These are phyloP conservation scores for Friedmanniomyces simplex DNA, from an alignment of 495 filamentous ascomycete genomes.

Conservation along the genomic window DNA sequence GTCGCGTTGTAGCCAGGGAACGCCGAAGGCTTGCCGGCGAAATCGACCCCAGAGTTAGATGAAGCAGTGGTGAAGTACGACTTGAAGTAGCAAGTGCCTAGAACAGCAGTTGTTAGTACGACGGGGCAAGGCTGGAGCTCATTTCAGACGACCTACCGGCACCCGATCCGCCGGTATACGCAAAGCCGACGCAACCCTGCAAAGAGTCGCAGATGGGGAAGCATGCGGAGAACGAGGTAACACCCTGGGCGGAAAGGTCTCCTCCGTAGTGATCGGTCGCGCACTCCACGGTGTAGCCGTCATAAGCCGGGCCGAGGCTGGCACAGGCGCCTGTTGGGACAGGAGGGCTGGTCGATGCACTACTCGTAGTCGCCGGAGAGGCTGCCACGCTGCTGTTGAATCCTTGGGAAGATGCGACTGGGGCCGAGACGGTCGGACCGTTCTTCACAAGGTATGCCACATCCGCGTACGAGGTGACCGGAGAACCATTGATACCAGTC, in stretches of 20 bases:
- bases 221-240: conserved; percentile 3
- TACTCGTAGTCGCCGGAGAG: not conserved
- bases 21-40: not conserved
- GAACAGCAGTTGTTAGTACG: not conserved
- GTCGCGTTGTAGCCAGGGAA: not conserved
- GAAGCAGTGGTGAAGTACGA: not conserved
- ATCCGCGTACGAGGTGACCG: not conserved
- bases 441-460: not conserved
- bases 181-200: conserved; percentile 8
- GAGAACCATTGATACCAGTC: not conserved
- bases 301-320: not conserved
- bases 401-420: no score
- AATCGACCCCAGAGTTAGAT: not conserved
- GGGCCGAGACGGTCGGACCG: not conserved
- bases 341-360: not conserved
- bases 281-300: not conserved
- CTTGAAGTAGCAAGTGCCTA: conserved; percentile 4
- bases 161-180: conserved; percentile 1
- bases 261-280: conserved; percentile 5
- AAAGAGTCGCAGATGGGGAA: conserved; percentile 4
- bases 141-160: not conserved
- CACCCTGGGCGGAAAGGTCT: not conserved
- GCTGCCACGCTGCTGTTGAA: not conserved
- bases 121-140: not conserved
- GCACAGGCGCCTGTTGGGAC: not conserved